phyloP scores from a whole-genome alignment of 345 rosid genomes.

The Mallotus nudiflorus region DNA sequence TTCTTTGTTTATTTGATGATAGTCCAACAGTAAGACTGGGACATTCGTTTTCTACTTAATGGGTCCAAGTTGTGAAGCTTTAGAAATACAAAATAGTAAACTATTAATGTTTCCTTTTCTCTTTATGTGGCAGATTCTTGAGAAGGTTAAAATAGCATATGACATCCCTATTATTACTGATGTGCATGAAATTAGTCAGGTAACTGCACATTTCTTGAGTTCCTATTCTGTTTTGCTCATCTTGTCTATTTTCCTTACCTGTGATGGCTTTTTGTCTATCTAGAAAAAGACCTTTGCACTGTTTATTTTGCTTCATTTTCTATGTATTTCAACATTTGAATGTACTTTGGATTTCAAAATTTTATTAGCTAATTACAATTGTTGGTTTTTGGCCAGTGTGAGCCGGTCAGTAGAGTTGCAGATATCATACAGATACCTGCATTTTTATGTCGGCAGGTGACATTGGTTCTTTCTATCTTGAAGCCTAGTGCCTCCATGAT shows the following conservation, averaged over 20 bases:
- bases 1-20: neutral
- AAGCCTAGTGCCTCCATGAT: constrained; percentile 12
- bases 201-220: constrained; percentile 21
- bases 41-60: neutral
- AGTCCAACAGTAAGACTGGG: too few relatives aligned
- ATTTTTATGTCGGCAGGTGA: constrained; percentile 94
- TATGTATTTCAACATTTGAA: too few relatives aligned
- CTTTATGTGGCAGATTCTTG: constrained; percentile 71
- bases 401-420: constrained; percentile 77
- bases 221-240: neutral
- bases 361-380: constrained; percentile 13
- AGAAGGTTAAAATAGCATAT: constrained; percentile 86
- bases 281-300: neutral
- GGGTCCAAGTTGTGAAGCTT: neutral
- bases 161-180: constrained; percentile 90
- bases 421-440: constrained; percentile 98
- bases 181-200: constrained; percentile 91
- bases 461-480: constrained; percentile 6
- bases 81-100: neutral
- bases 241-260: neutral
- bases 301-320: neutral
- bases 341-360: constrained; percentile 20
- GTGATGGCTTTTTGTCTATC: neutral
- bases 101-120: neutral
- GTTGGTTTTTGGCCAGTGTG: constrained; percentile 57